Conservation (phyloP, 2,329 filamentous ascomycete genomes). For the Venturia aucupariae region DNA sequence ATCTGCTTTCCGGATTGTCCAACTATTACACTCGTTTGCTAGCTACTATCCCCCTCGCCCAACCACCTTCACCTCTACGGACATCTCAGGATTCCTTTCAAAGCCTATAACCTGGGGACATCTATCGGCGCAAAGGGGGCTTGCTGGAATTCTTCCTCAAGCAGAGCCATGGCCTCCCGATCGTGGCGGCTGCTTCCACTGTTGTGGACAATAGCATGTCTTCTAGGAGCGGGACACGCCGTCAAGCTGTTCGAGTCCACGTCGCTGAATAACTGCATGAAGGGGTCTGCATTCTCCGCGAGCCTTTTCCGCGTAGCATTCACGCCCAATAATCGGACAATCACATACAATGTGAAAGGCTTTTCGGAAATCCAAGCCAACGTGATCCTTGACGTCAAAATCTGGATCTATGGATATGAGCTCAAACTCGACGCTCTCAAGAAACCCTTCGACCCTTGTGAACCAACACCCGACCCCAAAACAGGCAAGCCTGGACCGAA, state of each 20-base stretch:
- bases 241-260: slow-evolving; percentile 65
- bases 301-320: slow-evolving; percentile 80
- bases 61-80: neutral
- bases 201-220: slow-evolving; percentile 24
- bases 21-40: neutral
- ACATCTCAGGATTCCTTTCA: neutral
- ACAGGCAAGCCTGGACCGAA: slow-evolving; percentile 29
- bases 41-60: neutral
- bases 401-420: slow-evolving; percentile 71
- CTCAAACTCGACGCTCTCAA: slow-evolving; percentile 50
- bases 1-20: neutral
- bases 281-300: slow-evolving; percentile 78
- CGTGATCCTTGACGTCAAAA: slow-evolving; percentile 64
- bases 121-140: neutral
- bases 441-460: slow-evolving; percentile 61
- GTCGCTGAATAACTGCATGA: slow-evolving; percentile 77
- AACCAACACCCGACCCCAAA: slow-evolving; percentile 32
- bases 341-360: slow-evolving; percentile 67
- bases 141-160: neutral
- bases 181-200: slow-evolving; percentile 24
- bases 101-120: neutral
- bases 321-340: slow-evolving; percentile 63
- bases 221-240: slow-evolving; percentile 33
- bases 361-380: slow-evolving; percentile 77
- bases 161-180: neutral